Conservation (phyloP, 1,139 yeast species). For the Yamadazyma dushanensis region DNA sequence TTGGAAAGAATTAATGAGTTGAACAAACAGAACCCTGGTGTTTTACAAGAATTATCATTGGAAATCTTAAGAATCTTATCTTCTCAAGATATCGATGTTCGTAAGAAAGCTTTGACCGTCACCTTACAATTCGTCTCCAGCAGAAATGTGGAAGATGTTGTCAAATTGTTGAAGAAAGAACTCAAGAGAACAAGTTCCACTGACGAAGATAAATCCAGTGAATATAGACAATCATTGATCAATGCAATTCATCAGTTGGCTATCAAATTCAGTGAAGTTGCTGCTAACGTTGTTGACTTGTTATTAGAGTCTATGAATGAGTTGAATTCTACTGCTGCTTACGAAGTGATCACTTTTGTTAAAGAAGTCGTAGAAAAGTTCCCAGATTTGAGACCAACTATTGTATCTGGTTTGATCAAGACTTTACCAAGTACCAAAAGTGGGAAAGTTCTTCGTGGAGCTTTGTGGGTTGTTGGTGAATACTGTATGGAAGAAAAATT, state of each 20-base stretch:
- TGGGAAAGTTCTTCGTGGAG: conserved; percentile 91
- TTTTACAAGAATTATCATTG: conserved; percentile 79
- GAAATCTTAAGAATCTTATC: conserved; percentile 85
- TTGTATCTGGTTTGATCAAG: conserved; percentile 61
- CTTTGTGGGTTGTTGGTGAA: conserved; percentile 96
- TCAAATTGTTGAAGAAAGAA: conserved; percentile 88
- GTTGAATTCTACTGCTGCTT: conserved; percentile 80
- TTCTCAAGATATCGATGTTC: conserved; percentile 88
- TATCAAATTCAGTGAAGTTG: conserved; percentile 84
- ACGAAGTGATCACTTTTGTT: conserved; percentile 83
- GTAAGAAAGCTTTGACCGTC: conserved; percentile 82
- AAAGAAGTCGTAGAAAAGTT: conserved; percentile 93
- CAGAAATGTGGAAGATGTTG: conserved; percentile 93
- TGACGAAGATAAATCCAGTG: conserved; percentile 75
- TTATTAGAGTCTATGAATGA: conserved; percentile 85
- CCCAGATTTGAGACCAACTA: conserved; percentile 73
- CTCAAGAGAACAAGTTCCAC: conserved; percentile 68
- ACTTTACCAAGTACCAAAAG: conserved; percentile 72
- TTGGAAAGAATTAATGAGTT: conserved; percentile 82
- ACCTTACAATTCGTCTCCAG: conserved; percentile 77
- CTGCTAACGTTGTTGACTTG: conserved; percentile 86
- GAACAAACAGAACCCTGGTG: conserved; percentile 74
- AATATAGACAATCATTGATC: conserved; percentile 86
- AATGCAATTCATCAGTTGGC: conserved; percentile 91
- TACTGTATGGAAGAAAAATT: conserved; percentile 72